Conservation (phyloP, 2,329 filamentous ascomycete genomes). For the Aureobasidium sp. region DNA sequence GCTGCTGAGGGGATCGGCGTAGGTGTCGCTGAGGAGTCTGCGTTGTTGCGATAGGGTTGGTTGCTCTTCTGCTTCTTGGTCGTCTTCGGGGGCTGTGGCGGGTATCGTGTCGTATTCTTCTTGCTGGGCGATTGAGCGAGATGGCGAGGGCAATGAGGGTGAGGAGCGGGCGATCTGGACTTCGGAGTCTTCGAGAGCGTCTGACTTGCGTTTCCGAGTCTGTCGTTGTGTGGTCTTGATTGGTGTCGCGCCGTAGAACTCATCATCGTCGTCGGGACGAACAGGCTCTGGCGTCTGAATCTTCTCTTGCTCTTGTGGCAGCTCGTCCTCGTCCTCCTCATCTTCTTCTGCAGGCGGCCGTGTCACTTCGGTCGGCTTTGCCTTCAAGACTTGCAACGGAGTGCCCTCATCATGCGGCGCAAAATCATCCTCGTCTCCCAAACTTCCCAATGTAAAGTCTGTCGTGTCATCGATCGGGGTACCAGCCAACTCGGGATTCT, state of each 20-base stretch:
- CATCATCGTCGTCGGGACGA: not conserved
- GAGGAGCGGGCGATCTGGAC: constrained; percentile 36
- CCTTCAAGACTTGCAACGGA: constrained; percentile 37
- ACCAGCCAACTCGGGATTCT: constrained; percentile 26
- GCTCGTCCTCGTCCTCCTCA: not conserved
- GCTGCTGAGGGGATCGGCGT: constrained; percentile 19
- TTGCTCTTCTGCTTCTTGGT: not conserved
- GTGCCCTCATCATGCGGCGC: constrained; percentile 62
- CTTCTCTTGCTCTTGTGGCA: constrained; percentile 10
- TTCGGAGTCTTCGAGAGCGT: constrained; percentile 20
- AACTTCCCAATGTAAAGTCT: constrained; percentile 17
- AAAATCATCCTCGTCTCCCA: constrained; percentile 38
- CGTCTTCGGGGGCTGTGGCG: constrained; percentile 8
- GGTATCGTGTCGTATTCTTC: constrained; percentile 9
- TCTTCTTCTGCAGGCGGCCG: not conserved
- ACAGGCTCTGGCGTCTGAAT: constrained; percentile 11
- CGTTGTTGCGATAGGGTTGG: constrained; percentile 1
- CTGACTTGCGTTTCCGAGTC: constrained; percentile 16
- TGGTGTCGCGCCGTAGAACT: constrained; percentile 9
- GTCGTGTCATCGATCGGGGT: constrained; percentile 23
- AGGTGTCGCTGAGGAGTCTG: constrained; percentile 12
- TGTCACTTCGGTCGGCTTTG: not conserved
- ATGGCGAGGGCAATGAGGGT: constrained; percentile 24
- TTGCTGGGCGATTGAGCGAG: not conserved
- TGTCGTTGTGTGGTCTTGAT: not conserved